Evolutionary conservation across 1,284 basidiomycete species (phyloP).

Genomic region (Microbotryum lychnidis-dioicae): DNA sequence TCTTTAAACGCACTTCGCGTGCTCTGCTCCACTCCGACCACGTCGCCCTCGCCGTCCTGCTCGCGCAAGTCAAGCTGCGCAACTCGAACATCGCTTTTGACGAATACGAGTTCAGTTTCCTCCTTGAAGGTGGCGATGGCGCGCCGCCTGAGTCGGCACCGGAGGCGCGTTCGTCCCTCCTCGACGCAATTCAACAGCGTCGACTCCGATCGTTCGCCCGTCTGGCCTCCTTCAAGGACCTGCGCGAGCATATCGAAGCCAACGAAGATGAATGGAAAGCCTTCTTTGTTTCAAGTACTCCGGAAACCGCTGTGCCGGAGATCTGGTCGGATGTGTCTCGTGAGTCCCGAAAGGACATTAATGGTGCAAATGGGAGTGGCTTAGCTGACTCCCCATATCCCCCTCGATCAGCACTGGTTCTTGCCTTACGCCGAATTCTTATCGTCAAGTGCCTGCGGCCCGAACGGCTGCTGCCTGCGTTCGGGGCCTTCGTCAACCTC

Average conservation of each 20-base stretch:
- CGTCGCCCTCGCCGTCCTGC: slow-evolving; percentile 77
- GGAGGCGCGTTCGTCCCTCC: slow-evolving; percentile 1
- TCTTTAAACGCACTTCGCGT: slow-evolving; percentile 82
- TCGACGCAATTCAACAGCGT: slow-evolving; percentile 53
- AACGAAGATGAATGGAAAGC: slow-evolving; percentile 63
- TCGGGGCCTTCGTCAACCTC: slow-evolving; percentile 60
- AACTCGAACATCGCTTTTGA: slow-evolving; percentile 60
- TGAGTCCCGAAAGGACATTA: slow-evolving; percentile 3
- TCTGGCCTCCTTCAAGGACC: slow-evolving; percentile 61
- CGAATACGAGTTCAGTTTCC: slow-evolving; percentile 75
- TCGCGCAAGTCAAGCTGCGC: slow-evolving; percentile 77
- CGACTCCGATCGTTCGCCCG: slow-evolving; percentile 43
- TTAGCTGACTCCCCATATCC: neutral
- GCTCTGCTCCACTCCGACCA: slow-evolving; percentile 87
- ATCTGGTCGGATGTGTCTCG: slow-evolving; percentile 22
- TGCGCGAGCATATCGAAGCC: slow-evolving; percentile 58
- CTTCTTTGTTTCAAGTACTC: slow-evolving; percentile 62
- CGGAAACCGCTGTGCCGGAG: slow-evolving; percentile 59
- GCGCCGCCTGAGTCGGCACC: slow-evolving; percentile 2
- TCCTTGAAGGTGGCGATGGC: slow-evolving; percentile 62
- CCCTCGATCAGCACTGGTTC: slow-evolving; percentile 52
- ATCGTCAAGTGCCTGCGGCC: slow-evolving; percentile 84
- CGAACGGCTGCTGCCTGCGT: slow-evolving; percentile 75
- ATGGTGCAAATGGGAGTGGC: too few relatives aligned
- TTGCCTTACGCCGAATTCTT: slow-evolving; percentile 64